phyloP scores from a whole-genome alignment of 2,329 filamentous ascomycete species.

The Westerdykella aurantiaca region DNA sequence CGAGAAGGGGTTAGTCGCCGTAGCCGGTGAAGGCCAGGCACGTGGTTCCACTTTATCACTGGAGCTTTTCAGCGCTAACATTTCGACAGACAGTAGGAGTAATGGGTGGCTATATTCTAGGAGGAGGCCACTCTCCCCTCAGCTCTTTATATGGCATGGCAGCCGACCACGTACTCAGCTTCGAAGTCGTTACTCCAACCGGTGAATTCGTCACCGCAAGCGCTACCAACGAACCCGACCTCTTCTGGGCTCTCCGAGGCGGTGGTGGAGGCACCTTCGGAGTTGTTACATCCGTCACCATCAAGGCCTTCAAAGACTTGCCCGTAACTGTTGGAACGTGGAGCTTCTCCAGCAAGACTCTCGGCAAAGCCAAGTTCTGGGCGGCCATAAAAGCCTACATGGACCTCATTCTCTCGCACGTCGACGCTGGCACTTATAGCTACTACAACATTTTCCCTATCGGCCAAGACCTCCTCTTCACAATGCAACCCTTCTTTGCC shows the following conservation, averaged over 20 bases:
- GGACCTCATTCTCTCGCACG: slow-evolving; percentile 9
- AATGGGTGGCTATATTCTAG: slow-evolving; percentile 36
- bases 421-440: slow-evolving; percentile 14
- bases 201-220: slow-evolving; percentile 21
- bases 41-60: neutral
- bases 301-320: slow-evolving; percentile 22
- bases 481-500: slow-evolving; percentile 19
- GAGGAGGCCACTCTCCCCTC: slow-evolving; percentile 51
- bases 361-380: slow-evolving; percentile 27
- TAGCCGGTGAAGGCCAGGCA: slow-evolving; percentile 21
- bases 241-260: slow-evolving; percentile 25
- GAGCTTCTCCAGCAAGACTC: slow-evolving; percentile 20
- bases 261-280: slow-evolving; percentile 26
- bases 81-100: slow-evolving; percentile 43
- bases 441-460: slow-evolving; percentile 12
- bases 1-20: slow-evolving; percentile 16
- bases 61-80: neutral
- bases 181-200: slow-evolving; percentile 18
- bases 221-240: slow-evolving; percentile 14
- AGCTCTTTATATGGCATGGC: slow-evolving; percentile 39
- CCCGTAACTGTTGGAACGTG: slow-evolving; percentile 26
- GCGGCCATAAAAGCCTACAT: slow-evolving; percentile 13
- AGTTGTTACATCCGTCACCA: slow-evolving; percentile 21
- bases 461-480: slow-evolving; percentile 12
- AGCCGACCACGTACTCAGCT: slow-evolving; percentile 24